Percentiles rank a stretch among this genome's conserved stretches.
phyloP scores from a whole-genome alignment of 495 filamentous ascomycete genomes.

The Penicillium paxilli region DNA sequence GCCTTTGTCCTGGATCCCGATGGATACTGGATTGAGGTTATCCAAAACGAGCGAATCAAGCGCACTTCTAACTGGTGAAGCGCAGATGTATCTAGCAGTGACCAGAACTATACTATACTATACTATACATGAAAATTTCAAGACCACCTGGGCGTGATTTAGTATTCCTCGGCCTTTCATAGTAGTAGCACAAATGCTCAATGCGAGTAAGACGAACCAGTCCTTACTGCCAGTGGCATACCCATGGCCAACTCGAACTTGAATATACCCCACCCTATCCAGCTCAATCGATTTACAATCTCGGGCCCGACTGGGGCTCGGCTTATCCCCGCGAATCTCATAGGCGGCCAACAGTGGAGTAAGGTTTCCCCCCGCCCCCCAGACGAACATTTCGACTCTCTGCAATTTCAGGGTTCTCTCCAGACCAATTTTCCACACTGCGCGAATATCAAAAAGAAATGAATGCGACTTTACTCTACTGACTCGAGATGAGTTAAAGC shows the following conservation, averaged over 20 bases:
- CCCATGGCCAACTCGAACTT: no score
- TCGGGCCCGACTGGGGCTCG: background rate
- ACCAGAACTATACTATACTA: background rate
- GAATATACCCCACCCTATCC: no score
- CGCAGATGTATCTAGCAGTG: conserved; percentile 24
- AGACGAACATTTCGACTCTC: background rate
- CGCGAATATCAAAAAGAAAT: no score
- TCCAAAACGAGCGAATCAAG: conserved; percentile 66
- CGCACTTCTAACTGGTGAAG: conserved; percentile 36
- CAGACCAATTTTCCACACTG: background rate
- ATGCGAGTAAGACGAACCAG: no score
- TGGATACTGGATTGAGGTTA: conserved; percentile 87
- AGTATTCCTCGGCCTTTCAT: no score
- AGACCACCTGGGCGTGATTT: no score
- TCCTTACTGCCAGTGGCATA: no score
- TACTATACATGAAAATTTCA: no score
- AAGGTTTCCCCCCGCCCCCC: background rate
- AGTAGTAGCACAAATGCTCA: no score
- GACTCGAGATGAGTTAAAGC: background rate
- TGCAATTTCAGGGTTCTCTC: background rate
- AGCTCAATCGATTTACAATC: no score
- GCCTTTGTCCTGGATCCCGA: conserved; percentile 94
- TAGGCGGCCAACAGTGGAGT: background rate
- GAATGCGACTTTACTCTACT: background rate
- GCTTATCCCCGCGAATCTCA: conserved; percentile 1